Evolutionary conservation across 2,329 filamentous ascomycete species (phyloP), one percentile per base, ranked within the genome.

Genomic region (Cordyceps farinosa): DNA sequence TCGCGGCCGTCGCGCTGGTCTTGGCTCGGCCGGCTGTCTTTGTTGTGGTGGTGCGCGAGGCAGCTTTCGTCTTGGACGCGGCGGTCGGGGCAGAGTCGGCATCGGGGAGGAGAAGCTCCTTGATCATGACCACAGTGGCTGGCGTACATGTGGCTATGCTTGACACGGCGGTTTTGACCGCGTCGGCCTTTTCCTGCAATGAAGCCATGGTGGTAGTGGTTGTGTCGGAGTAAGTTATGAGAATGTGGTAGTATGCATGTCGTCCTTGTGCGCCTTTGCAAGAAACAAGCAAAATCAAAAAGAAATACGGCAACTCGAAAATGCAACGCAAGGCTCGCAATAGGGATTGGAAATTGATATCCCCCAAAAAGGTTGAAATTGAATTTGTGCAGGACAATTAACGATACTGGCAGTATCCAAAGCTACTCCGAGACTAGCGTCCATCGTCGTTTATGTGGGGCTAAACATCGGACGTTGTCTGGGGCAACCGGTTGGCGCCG

Each of bases 71-170:
- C 61, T 68, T 66, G 38, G 70, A 63, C 17, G 68, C 62, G n/a
- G 69, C 55, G 38, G 64, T 61, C 15, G 63, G 51, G 6, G 10
- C 15, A 42, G 59, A 57, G 51, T 76, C 74, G 60, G 69, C 17
- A 11, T 78, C 77, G 38, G 70, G 67, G 17, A 75, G 72, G 6
- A 83, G 74, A 29, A 83, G 73, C 60, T 82, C 79, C 69, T 81
- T 82, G 64, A 83, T 71, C 2, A 74, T 72, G 30, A 81, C 79
- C 40, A 80, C 79, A 36, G 77, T 81, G 2, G 79, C 71, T 29
- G 80, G 74, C 50, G 83, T 84, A 73, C 84, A 87, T 68, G 79
- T 85, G 53, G 80, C 74, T 13, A 78, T 78, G 61, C 80, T 83
- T 65, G 80, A 76, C 66, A 86, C 75, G 48, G 83, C 83, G 65